Evolutionary conservation across 305 asterid genomes (phyloP).

Genomic region (Solanum hybrid): DNA sequence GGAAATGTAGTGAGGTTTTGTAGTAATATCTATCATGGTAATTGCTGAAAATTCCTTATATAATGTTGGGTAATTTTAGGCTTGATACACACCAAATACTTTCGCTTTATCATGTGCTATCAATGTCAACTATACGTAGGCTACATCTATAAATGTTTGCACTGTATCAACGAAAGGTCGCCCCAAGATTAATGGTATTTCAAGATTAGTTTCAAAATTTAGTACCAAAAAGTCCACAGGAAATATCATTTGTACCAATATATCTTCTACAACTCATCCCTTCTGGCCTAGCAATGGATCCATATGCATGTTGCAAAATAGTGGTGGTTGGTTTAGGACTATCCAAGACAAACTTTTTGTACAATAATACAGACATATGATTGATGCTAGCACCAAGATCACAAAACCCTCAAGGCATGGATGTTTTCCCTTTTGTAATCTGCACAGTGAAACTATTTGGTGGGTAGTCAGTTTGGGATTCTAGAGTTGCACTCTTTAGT

Average conservation of each 20-base stretch:
- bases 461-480: not conserved
- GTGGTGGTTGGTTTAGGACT: not conserved
- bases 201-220: too few species aligned
- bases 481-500: not conserved
- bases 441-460: not conserved
- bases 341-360: not conserved
- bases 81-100: not conserved
- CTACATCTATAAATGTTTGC: not conserved
- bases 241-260: not conserved
- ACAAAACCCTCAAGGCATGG: not conserved
- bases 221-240: too few species aligned
- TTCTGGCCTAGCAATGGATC: too few species aligned
- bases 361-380: too few species aligned
- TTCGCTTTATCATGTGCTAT: not conserved
- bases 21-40: too few species aligned
- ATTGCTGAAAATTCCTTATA: not conserved
- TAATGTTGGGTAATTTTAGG: not conserved
- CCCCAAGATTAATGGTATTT: not conserved
- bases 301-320: not conserved
- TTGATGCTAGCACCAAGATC: not conserved
- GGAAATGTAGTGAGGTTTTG: not conserved
- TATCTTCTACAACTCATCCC: not conserved
- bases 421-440: too few species aligned
- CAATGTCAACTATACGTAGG: too few species aligned
- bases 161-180: too few species aligned